phyloP scores from a whole-genome alignment of 2,329 filamentous ascomycete species.

The Colletotrichum spinosum region DNA sequence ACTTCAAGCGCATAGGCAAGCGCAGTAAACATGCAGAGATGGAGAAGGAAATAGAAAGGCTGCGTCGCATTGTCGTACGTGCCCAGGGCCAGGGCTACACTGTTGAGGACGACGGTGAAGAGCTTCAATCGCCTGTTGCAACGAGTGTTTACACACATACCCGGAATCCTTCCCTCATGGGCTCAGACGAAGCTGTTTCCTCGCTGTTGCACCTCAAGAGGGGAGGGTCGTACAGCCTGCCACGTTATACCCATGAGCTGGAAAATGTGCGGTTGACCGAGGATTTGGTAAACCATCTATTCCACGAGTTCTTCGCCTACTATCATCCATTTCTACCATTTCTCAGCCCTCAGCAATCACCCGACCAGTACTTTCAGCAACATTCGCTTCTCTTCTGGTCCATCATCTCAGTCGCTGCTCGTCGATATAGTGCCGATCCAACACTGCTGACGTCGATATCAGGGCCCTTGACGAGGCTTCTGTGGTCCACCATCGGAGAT shows the following conservation, averaged over 20 bases:
- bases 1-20: slow-evolving; percentile 88
- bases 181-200: slow-evolving; percentile 76
- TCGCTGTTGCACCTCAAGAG: slow-evolving; percentile 75
- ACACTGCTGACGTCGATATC: slow-evolving; percentile 76
- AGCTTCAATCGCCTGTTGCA: slow-evolving; percentile 69
- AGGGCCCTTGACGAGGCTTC: slow-evolving; percentile 74
- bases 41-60: slow-evolving; percentile 82
- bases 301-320: slow-evolving; percentile 78
- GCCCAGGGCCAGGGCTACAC: slow-evolving; percentile 70
- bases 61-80: slow-evolving; percentile 70
- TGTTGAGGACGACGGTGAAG: slow-evolving; percentile 66
- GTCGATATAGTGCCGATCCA: slow-evolving; percentile 74
- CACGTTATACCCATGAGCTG: slow-evolving; percentile 70
- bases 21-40: slow-evolving; percentile 86
- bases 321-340: slow-evolving; percentile 86
- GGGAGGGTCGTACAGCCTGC: slow-evolving; percentile 70
- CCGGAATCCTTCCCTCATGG: slow-evolving; percentile 73
- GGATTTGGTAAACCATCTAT: slow-evolving; percentile 72
- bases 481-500: slow-evolving; percentile 82
- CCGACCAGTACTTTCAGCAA: slow-evolving; percentile 81
- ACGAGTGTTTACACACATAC: slow-evolving; percentile 69
- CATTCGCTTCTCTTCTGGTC: slow-evolving; percentile 89
- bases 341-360: slow-evolving; percentile 72
- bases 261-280: slow-evolving; percentile 74
- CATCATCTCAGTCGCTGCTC: slow-evolving; percentile 79